Evolutionary conservation across 2,329 filamentous ascomycete species (phyloP).

Genomic region (Fonsecaea erecta): DNA sequence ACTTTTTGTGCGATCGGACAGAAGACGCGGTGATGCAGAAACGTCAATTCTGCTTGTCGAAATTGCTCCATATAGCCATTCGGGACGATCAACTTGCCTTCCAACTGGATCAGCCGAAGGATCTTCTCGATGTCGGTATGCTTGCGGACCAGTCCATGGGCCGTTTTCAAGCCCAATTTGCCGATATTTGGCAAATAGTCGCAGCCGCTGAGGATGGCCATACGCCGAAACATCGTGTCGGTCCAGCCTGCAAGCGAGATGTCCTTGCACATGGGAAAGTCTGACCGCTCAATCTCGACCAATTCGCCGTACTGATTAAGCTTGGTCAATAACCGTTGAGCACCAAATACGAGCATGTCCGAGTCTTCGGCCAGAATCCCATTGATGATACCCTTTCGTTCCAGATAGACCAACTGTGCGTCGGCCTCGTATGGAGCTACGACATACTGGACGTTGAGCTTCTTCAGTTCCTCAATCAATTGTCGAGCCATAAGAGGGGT

Average conservation of each 20-base stretch:
- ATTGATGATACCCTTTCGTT: slow-evolving; percentile 78
- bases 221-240: slow-evolving; percentile 85
- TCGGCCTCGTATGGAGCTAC: slow-evolving; percentile 98
- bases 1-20: slow-evolving; percentile 74
- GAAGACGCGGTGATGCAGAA: slow-evolving; percentile 92
- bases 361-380: slow-evolving; percentile 97
- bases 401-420: slow-evolving; percentile 92
- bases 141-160: slow-evolving; percentile 86
- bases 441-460: slow-evolving; percentile 77
- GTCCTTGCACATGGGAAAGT: slow-evolving; percentile 87
- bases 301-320: slow-evolving; percentile 92
- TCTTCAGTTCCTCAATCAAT: slow-evolving; percentile 89
- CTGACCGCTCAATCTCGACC: slow-evolving; percentile 84
- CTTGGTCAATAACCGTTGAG: slow-evolving; percentile 87
- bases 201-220: slow-evolving; percentile 96
- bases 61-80: slow-evolving; percentile 81
- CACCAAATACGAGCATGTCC: slow-evolving; percentile 92
- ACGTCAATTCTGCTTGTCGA: slow-evolving; percentile 85
- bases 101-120: slow-evolving; percentile 82
- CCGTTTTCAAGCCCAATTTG: slow-evolving; percentile 89
- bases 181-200: slow-evolving; percentile 89
- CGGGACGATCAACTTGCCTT: slow-evolving; percentile 82
- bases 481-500: slow-evolving; percentile 94
- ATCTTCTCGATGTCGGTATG: slow-evolving; percentile 85
- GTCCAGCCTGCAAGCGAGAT: slow-evolving; percentile 90